Conservation (phyloP, 805 yeast species). For the Schwanniomyces pseudopolymorphus region DNA sequence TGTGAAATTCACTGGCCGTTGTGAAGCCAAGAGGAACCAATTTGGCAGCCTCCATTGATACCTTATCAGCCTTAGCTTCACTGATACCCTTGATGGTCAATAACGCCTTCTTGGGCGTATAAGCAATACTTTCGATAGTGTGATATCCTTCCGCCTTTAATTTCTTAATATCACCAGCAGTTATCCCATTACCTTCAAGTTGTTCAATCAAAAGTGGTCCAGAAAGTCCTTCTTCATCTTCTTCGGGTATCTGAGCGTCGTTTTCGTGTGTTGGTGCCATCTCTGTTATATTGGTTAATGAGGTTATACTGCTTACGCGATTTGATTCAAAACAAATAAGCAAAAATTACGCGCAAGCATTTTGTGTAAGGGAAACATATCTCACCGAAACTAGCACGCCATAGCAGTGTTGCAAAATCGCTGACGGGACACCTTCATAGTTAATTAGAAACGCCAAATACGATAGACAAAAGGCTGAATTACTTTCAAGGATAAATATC, state of each 20-base stretch:
- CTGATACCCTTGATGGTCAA: conserved; percentile 86
- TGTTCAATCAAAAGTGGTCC: conserved; percentile 46
- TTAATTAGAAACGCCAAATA: too few species aligned
- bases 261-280: conserved; percentile 5
- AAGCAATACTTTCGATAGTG: conserved; percentile 91
- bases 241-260: conserved; percentile 9
- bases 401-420: too few species aligned
- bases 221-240: conserved; percentile 36
- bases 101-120: conserved; percentile 81
- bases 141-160: conserved; percentile 79
- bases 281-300: not conserved
- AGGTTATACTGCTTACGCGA: not conserved
- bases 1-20: conserved; percentile 92
- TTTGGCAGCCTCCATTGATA: conserved; percentile 79
- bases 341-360: not conserved
- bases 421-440: too few species aligned
- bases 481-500: too few species aligned
- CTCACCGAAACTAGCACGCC: not conserved
- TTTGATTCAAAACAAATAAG: not conserved
- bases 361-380: not conserved
- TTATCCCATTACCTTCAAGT: conserved; percentile 81
- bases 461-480: too few species aligned
- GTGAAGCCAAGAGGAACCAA: conserved; percentile 95
- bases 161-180: conserved; percentile 73
- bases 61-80: conserved; percentile 89